Percentiles rank a stretch among this genome's conserved stretches.
Conservation (phyloP, 2,329 filamentous ascomycete genomes). For the Sporothrix dimorphospora region DNA sequence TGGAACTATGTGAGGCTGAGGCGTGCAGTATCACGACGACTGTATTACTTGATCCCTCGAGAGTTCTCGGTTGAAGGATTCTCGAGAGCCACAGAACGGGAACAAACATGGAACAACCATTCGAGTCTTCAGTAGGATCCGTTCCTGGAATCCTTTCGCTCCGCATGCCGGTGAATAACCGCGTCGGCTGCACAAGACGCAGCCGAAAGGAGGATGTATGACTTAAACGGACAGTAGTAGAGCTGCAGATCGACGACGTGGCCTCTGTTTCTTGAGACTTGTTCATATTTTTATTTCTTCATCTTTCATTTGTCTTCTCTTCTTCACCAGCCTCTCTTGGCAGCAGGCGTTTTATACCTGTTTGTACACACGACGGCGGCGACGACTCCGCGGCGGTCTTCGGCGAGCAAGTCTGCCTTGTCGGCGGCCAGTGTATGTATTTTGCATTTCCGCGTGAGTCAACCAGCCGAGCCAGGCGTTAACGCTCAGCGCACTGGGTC, state of each 20-base stretch:
- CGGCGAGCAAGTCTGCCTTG: constrained; percentile 10
- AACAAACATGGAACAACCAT: neutral
- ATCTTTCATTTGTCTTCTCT: neutral
- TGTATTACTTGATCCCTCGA: neutral
- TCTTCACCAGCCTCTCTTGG: neutral
- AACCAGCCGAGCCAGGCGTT: neutral
- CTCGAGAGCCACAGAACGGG: neutral
- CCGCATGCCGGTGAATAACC: neutral
- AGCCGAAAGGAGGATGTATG: neutral
- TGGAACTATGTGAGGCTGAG: neutral
- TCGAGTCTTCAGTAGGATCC: neutral
- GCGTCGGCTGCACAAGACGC: neutral
- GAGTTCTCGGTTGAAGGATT: neutral
- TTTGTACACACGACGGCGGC: neutral
- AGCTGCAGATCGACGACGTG: neutral
- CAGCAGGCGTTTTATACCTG: neutral
- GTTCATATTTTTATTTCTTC: neutral
- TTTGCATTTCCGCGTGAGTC: constrained; percentile 3
- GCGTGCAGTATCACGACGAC: neutral
- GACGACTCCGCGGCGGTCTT: neutral
- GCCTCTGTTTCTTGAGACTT: neutral
- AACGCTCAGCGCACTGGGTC: neutral
- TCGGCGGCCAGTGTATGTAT: neutral
- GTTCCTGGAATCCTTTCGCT: neutral
- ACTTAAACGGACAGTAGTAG: neutral